Percentiles rank a stretch among this genome's conserved stretches.
phyloP scores from a whole-genome alignment of 208 protist genomes.

The Porcisia hertigi region DNA sequence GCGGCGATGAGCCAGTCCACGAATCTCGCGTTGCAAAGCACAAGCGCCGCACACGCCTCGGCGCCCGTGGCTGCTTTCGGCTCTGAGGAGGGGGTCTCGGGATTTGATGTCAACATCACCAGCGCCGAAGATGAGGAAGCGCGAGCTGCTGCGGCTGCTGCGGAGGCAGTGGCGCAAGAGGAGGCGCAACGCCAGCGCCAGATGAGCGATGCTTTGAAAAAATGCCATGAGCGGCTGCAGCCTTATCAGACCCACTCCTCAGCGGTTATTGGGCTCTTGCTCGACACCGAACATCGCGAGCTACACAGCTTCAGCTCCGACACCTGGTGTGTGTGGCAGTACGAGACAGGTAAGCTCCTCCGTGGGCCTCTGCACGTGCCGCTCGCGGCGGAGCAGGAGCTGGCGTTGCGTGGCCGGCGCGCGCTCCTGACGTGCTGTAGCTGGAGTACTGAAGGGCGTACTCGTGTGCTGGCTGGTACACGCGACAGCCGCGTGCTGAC shows the following conservation, averaged over 20 bases:
- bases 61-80: background rate
- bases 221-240: conserved; percentile 34
- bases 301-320: conserved; percentile 75
- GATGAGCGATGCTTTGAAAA: conserved; percentile 11
- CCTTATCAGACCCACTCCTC: conserved; percentile 46
- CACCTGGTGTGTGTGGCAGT: conserved; percentile 66
- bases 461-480: conserved; percentile 64
- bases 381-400: conserved; percentile 39
- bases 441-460: conserved; percentile 63
- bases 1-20: background rate
- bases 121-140: conserved; percentile 4
- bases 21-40: background rate
- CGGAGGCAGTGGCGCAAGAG: conserved; percentile 10
- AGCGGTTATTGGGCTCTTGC: conserved; percentile 43
- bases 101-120: background rate
- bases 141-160: background rate
- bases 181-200: conserved; percentile 14
- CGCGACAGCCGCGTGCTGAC: conserved; percentile 65
- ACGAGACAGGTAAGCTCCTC: conserved; percentile 44
- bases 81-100: background rate
- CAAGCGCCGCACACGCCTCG: background rate
- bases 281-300: conserved; percentile 33
- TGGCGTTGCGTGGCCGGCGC: conserved; percentile 42
- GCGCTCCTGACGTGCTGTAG: conserved; percentile 44
- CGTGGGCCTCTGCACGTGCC: conserved; percentile 40